Evolutionary conservation across 805 yeast species (phyloP), one percentile per base, ranked within the genome.

Genomic region (Candida methanosorbosa): DNA sequence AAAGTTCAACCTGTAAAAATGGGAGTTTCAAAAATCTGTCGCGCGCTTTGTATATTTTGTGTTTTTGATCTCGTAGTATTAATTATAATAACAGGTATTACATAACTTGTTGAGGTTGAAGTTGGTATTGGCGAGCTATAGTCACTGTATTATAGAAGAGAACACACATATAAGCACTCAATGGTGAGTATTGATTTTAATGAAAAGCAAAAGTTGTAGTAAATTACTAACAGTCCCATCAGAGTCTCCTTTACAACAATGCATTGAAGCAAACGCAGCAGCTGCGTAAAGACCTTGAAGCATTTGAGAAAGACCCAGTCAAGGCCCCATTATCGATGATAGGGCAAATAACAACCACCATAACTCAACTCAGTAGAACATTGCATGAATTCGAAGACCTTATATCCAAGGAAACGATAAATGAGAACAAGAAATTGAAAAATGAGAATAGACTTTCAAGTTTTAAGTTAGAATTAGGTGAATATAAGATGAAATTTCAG

Each of bases 241-340:
- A 70, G 97, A 88, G 87, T 60, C 78, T 95, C 19, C 66, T 88
- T 34, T 86, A 81, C 61, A 90, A 85, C 60, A 94, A 85, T 56
- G 96, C 95, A 8, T 68, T 82, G 36, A 86, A 85, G 56, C 96
- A 88, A 57, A 75, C 86, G 21, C 84, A 75, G 47, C 67, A 78
- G 19, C 61, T 90, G 34, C 72, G 77, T 38, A 72, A 72, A 40
- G 96, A 87, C 46, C 59, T 90, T 32, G 65, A 70, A 15, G 58
- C 64, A 34, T 79, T 90, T 44, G 88, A 80, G 49, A 61, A 67
- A 30, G 75, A 80, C 40, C 67, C 84, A 9, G 67, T 74, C 13
- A 68, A 78, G 4, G 72, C 94, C 1, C 92, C 94, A 16, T 62
- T 83, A 37, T 77, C 95, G 1, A 34, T 52, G 26, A 40, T 55